Evolutionary conservation across 495 filamentous ascomycete genomes (phyloP).

Genomic region (Podospora pseudopauciseta): DNA sequence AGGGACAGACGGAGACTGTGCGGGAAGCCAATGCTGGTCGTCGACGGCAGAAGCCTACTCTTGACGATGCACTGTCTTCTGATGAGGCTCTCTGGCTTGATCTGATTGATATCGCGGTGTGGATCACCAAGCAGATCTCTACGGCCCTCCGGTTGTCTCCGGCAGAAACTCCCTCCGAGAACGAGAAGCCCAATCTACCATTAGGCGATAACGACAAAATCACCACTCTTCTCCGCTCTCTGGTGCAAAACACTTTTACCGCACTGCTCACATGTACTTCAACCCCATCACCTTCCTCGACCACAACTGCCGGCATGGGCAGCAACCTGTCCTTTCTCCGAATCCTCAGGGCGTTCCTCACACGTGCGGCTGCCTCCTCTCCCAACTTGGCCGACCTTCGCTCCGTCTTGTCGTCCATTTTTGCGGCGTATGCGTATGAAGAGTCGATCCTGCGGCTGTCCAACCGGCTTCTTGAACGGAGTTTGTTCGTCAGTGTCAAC

Average conservation of each 20-base stretch:
- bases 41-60: slow-evolving; percentile 44
- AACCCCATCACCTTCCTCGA: slow-evolving; percentile 25
- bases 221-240: slow-evolving; percentile 59
- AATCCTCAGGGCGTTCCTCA: slow-evolving; percentile 86
- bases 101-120: slow-evolving; percentile 78
- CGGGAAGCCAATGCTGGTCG: slow-evolving; percentile 24
- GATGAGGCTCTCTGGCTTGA: slow-evolving; percentile 90
- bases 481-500: slow-evolving; percentile 80
- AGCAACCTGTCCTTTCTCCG: slow-evolving; percentile 77
- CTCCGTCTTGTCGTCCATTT: slow-evolving; percentile 78
- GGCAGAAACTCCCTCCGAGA: slow-evolving; percentile 14
- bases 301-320: slow-evolving; percentile 32
- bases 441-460: slow-evolving; percentile 80
- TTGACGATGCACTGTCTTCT: slow-evolving; percentile 61
- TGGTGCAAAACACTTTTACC: slow-evolving; percentile 89
- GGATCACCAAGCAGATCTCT: slow-evolving; percentile 63
- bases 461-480: slow-evolving; percentile 80
- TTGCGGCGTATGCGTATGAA: slow-evolving; percentile 93
- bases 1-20: slow-evolving; percentile 73
- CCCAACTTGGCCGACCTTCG: slow-evolving; percentile 85
- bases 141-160: slow-evolving; percentile 28
- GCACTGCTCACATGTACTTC: slow-evolving; percentile 73
- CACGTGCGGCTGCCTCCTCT: slow-evolving; percentile 72
- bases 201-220: slow-evolving; percentile 53
- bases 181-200: slow-evolving; percentile 23